Evolutionary conservation across 129 eudicot species (phyloP).

Genomic region (Deinandra increscens): DNA sequence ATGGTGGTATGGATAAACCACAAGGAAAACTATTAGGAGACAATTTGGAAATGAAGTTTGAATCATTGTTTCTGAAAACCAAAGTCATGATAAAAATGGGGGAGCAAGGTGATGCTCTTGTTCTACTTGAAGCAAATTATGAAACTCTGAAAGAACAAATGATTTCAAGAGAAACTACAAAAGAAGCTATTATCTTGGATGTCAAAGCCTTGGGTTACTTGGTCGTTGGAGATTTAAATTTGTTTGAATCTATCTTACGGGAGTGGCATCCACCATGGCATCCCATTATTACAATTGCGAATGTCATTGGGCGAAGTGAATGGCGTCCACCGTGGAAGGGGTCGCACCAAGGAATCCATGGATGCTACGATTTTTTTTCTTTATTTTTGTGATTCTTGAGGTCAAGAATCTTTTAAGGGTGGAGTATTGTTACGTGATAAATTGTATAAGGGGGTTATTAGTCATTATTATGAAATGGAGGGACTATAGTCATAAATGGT

Average conservation of each 20-base stretch:
- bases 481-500: too few relatives aligned
- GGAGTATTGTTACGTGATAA: too few relatives aligned
- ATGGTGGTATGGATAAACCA: slow-evolving; percentile 28
- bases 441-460: too few relatives aligned
- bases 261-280: not conserved
- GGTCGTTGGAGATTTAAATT: slow-evolving; percentile 58
- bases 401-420: too few relatives aligned
- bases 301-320: not conserved
- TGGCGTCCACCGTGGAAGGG: not conserved
- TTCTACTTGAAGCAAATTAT: slow-evolving; percentile 78
- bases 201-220: slow-evolving; percentile 74
- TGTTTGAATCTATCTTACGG: slow-evolving; percentile 43
- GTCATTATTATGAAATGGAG: too few relatives aligned
- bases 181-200: slow-evolving; percentile 80
- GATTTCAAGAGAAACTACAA: slow-evolving; percentile 50
- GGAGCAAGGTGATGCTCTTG: slow-evolving; percentile 54
- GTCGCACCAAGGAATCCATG: not conserved
- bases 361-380: too few relatives aligned
- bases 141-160: slow-evolving; percentile 71
- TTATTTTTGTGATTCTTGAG: too few relatives aligned
- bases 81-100: slow-evolving; percentile 62
- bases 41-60: slow-evolving; percentile 57
- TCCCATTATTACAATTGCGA: not conserved
- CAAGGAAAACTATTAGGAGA: slow-evolving; percentile 42
- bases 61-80: slow-evolving; percentile 64